phyloP scores from a whole-genome alignment of 805 yeast species.

The Candida ipomoeae region DNA sequence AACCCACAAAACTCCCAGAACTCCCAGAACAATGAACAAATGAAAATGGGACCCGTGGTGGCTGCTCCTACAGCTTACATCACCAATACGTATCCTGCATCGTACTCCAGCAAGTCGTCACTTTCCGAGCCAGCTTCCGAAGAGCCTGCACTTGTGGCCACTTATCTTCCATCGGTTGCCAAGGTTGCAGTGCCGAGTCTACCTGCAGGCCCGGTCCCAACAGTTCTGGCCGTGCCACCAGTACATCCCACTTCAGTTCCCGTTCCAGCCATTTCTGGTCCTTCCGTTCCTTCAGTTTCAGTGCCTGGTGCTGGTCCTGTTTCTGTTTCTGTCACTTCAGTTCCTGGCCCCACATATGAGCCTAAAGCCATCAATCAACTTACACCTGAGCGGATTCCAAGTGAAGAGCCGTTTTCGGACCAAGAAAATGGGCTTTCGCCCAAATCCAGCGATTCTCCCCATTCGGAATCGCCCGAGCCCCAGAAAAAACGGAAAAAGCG shows the following conservation, averaged over 20 bases:
- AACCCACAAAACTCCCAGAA: too few species aligned
- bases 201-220: background rate
- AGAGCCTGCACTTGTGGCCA: background rate
- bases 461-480: conserved; percentile 6
- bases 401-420: conserved; percentile 3
- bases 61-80: background rate
- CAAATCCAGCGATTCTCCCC: background rate
- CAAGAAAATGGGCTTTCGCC: background rate
- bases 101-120: conserved; percentile 3
- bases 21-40: too few species aligned
- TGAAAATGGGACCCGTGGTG: background rate
- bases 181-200: background rate
- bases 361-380: too few species aligned
- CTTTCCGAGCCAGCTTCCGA: background rate
- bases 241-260: too few species aligned
- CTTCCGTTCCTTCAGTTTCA: too few species aligned
- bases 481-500: conserved; percentile 57
- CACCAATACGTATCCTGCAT: background rate
- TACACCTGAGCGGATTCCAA: background rate
- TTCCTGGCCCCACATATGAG: too few species aligned
- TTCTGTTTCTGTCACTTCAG: too few species aligned
- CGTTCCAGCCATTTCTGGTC: too few species aligned
- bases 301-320: too few species aligned
- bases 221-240: background rate
- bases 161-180: too few species aligned